Conservation (phyloP, 768 basidiomycete genomes). For the Agrocybe chaxingu region DNA sequence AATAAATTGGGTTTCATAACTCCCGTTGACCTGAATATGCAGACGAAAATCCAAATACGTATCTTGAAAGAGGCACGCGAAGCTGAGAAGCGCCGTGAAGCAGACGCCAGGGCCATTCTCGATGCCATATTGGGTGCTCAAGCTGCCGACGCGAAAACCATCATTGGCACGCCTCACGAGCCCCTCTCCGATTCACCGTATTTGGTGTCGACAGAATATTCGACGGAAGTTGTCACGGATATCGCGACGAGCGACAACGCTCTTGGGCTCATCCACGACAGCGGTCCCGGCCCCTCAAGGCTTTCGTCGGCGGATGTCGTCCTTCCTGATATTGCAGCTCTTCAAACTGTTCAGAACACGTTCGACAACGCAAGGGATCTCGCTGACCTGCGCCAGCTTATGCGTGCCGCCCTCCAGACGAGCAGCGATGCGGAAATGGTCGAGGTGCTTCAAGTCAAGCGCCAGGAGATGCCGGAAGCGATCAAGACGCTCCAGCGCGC, state of each 20-base stretch:
- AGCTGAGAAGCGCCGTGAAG: conserved; percentile 38
- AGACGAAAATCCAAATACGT: conserved; percentile 39
- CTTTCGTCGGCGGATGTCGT: background rate
- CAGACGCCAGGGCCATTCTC: conserved; percentile 35
- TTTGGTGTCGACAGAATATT: conserved; percentile 4
- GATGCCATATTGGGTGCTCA: conserved; percentile 16
- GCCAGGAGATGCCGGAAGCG: conserved; percentile 76
- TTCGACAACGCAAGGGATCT: conserved; percentile 50
- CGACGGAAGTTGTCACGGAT: conserved; percentile 13
- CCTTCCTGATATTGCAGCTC: conserved; percentile 15
- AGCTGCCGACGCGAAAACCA: conserved; percentile 4
- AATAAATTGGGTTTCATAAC: background rate
- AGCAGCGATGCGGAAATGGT: conserved; percentile 66
- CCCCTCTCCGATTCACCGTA: conserved; percentile 5
- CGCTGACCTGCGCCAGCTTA: conserved; percentile 52
- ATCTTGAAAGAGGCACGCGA: conserved; percentile 48
- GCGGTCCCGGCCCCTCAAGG: background rate
- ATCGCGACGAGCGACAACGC: conserved; percentile 18
- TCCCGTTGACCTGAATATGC: background rate
- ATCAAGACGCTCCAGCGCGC: conserved; percentile 73
- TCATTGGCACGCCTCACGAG: conserved; percentile 7
- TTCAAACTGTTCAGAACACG: conserved; percentile 27
- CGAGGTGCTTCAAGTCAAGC: conserved; percentile 54
- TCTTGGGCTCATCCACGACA: conserved; percentile 16
- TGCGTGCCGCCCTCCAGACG: conserved; percentile 54